A percentile compares a stretch with the other conserved stretches of the same genome.
phyloP scores from a whole-genome alignment of 805 yeast species.

The Candida methanosorbosa region DNA sequence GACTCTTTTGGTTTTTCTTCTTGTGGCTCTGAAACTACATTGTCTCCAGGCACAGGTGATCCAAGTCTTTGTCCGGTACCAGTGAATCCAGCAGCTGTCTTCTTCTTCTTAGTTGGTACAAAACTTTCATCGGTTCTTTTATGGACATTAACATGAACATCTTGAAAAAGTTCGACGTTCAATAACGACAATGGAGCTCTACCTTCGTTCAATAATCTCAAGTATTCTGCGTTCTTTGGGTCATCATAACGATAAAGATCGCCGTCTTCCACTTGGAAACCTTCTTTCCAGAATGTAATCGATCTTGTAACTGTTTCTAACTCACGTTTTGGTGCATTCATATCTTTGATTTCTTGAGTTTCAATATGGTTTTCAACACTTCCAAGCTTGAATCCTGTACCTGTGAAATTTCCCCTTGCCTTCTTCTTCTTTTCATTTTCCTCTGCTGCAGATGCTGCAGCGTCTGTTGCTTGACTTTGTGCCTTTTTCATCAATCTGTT shows the following conservation, averaged over 20 bases:
- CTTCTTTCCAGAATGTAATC: constrained; percentile 93
- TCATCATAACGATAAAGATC: constrained; percentile 81
- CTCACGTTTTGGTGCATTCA: constrained; percentile 14
- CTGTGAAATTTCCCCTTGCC: constrained; percentile 28
- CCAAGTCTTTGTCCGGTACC: constrained; percentile 87
- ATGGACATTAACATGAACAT: constrained; percentile 83
- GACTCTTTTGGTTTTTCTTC: constrained; percentile 10
- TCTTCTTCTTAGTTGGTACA: constrained; percentile 38
- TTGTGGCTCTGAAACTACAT: constrained; percentile 7
- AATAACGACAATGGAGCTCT: constrained; percentile 82
- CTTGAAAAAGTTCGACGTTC: constrained; percentile 83
- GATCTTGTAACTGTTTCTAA: constrained; percentile 59
- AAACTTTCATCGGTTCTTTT: constrained; percentile 77
- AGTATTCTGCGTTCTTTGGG: constrained; percentile 72
- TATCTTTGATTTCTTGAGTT: constrained; percentile 23
- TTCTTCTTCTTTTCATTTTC: constrained; percentile 20
- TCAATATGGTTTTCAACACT: constrained; percentile 31
- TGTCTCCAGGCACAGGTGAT: constrained; percentile 77
- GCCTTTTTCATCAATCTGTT: constrained; percentile 60
- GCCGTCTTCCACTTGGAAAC: constrained; percentile 93
- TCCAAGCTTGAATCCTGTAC: constrained; percentile 46
- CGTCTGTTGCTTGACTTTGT: constrained; percentile 48
- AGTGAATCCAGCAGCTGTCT: constrained; percentile 52
- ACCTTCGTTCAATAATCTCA: constrained; percentile 78
- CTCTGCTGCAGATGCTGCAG: constrained; percentile 16